phyloP scores from a whole-genome alignment of 2,329 filamentous ascomycete genomes.

The Scytalidium sp. region DNA sequence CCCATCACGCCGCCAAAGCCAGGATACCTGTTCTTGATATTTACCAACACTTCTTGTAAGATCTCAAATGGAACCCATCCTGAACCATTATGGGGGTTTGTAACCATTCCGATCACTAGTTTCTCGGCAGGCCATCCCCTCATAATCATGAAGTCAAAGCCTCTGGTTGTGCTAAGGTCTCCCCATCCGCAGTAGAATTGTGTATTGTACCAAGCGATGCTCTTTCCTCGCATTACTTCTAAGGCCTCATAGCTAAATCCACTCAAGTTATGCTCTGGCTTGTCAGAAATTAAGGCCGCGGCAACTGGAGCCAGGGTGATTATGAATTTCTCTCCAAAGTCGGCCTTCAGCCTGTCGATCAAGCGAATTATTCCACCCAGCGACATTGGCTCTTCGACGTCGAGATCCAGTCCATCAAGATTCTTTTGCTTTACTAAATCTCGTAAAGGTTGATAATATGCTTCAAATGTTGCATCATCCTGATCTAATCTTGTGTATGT shows the following conservation, averaged over 20 bases:
- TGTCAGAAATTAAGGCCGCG: constrained; percentile 59
- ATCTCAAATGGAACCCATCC: constrained; percentile 60
- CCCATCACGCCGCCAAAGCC: constrained; percentile 86
- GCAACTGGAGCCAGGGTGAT: constrained; percentile 82
- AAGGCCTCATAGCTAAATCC: constrained; percentile 79
- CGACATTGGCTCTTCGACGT: constrained; percentile 76
- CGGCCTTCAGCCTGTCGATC: constrained; percentile 63
- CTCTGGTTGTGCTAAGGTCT: constrained; percentile 33
- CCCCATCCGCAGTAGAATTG: constrained; percentile 91
- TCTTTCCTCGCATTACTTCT: constrained; percentile 61
- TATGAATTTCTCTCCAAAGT: constrained; percentile 69
- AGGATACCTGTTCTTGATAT: constrained; percentile 57
- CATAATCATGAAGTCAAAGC: constrained; percentile 51
- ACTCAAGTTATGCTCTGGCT: constrained; percentile 64
- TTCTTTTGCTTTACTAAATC: constrained; percentile 58
- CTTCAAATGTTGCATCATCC: constrained; percentile 62
- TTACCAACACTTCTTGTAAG: constrained; percentile 53
- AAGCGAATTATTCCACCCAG: constrained; percentile 63
- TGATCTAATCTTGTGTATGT: constrained; percentile 61
- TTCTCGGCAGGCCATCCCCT: constrained; percentile 70
- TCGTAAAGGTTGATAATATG: constrained; percentile 67
- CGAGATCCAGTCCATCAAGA: constrained; percentile 72
- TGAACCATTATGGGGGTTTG: constrained; percentile 70
- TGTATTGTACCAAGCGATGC: constrained; percentile 83
- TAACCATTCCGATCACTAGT: constrained; percentile 78